Evolutionary conservation across 331 rosid genomes (phyloP).

Genomic region (Pyracantha coccinea): DNA sequence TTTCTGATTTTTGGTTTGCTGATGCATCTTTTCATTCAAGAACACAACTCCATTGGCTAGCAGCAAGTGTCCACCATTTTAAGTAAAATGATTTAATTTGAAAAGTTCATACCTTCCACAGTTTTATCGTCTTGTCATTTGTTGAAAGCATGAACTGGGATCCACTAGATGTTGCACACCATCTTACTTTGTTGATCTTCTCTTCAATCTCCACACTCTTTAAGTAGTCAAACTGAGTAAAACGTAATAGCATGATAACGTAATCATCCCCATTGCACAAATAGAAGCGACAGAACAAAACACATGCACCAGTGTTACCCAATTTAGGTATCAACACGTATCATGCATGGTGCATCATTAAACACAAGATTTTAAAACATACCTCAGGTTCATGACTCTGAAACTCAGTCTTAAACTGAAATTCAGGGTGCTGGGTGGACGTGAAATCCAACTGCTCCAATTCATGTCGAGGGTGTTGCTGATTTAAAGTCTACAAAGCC

Average conservation of each 20-base stretch:
- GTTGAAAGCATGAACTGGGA: slow-evolving; percentile 48
- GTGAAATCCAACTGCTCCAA: slow-evolving; percentile 48
- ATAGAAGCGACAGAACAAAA: background rate
- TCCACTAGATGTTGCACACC: slow-evolving; percentile 51
- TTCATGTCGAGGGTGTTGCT: slow-evolving; percentile 20
- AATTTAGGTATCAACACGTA: background rate
- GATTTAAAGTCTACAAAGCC: slow-evolving; percentile 29
- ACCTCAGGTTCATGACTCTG: slow-evolving; percentile 75
- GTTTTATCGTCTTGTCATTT: slow-evolving; percentile 59
- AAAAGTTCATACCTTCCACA: slow-evolving; percentile 37
- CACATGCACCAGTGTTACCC: background rate
- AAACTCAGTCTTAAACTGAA: slow-evolving; percentile 53
- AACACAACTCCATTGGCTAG: background rate
- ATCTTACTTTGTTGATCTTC: slow-evolving; percentile 47
- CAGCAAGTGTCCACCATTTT: background rate
- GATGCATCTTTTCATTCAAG: background rate
- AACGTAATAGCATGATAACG: background rate
- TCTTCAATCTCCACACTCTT: slow-evolving; percentile 55
- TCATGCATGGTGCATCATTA: background rate
- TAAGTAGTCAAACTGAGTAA: slow-evolving; percentile 52
- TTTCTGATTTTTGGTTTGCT: background rate
- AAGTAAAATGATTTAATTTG: background rate
- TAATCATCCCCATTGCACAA: background rate
- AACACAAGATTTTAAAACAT: background rate
- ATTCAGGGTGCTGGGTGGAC: slow-evolving; percentile 28